These are phyloP conservation scores for Thelephora ganbajun DNA, from an alignment of 768 basidiomycete species.

Conservation along the genomic window DNA sequence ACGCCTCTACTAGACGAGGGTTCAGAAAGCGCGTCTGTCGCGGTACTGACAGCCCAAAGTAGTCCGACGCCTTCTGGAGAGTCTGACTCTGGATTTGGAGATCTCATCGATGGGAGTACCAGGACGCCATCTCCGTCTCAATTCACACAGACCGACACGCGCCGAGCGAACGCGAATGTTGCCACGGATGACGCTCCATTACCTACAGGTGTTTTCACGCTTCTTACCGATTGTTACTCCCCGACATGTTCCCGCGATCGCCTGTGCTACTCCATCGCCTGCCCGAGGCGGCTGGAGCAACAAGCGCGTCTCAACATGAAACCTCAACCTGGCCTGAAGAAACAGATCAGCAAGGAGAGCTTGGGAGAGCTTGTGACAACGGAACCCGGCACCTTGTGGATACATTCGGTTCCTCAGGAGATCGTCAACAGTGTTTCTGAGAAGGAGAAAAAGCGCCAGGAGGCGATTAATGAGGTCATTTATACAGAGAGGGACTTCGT, in stretches of 20 bases:
- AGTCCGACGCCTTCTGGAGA: conserved; percentile 18
- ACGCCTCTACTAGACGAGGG: conserved; percentile 17
- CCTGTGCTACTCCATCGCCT: conserved; percentile 96
- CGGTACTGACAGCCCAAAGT: conserved; percentile 12
- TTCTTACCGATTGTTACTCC: conserved; percentile 95
- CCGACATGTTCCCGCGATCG: conserved; percentile 90
- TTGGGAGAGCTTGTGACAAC: conserved; percentile 65
- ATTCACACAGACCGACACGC: conserved; percentile 7
- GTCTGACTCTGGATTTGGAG: conserved; percentile 9
- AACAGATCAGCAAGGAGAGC: conserved; percentile 72
- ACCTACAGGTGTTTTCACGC: conserved; percentile 90
- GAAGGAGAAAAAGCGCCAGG: conserved; percentile 88
- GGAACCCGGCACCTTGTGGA: conserved; percentile 84
- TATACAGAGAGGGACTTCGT: conserved; percentile 97
- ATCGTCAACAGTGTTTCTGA: conserved; percentile 88
- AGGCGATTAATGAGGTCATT: conserved; percentile 95
- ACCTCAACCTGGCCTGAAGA: conserved; percentile 76
- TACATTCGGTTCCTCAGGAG: conserved; percentile 91
- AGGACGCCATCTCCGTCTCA: conserved; percentile 14
- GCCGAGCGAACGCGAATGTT: conserved; percentile 27
- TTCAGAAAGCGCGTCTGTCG: conserved; percentile 12
- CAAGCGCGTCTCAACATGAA: conserved; percentile 92
- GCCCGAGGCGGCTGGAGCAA: conserved; percentile 87
- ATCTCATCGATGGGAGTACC: background rate
- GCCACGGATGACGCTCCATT: conserved; percentile 51